phyloP scores from a whole-genome alignment of 352 stramenopile genomes.

The Globisporangium abappressorium region DNA sequence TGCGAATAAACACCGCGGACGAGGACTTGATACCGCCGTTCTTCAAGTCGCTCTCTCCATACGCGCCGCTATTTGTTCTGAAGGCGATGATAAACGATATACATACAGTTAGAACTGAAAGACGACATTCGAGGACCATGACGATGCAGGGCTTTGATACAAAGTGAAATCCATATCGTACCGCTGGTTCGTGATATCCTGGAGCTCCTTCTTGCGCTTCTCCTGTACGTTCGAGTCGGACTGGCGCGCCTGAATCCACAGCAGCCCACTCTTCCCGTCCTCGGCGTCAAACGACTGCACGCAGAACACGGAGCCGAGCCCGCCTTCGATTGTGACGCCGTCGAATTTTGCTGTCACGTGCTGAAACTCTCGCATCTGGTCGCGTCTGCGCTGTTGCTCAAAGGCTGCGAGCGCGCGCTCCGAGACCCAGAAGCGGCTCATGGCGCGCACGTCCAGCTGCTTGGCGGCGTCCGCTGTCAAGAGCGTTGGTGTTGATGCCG shows the following conservation, averaged over 20 bases:
- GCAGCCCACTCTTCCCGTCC: conserved; percentile 27
- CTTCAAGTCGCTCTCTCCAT: neutral
- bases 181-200: conserved; percentile 48
- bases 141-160: neutral
- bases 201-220: conserved; percentile 48
- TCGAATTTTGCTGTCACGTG: conserved; percentile 55
- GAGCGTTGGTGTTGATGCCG: neutral
- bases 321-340: conserved; percentile 44
- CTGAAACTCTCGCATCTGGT: conserved; percentile 25
- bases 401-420: conserved; percentile 40
- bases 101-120: neutral
- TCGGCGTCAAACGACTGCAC: conserved; percentile 13
- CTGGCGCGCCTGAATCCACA: conserved; percentile 50
- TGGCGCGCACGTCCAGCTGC: conserved; percentile 31
- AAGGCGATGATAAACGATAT: neutral
- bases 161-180: conserved; percentile 4
- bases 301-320: conserved; percentile 36
- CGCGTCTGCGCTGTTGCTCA: conserved; percentile 26
- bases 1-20: conserved; percentile 15
- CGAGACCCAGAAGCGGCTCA: conserved; percentile 50
- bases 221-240: conserved; percentile 56
- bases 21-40: conserved; percentile 7
- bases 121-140: neutral
- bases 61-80: neutral
- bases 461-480: conserved; percentile 7